phyloP scores from a whole-genome alignment of 148 eudicot genomes.

The Tetragonia tetragonoides region DNA sequence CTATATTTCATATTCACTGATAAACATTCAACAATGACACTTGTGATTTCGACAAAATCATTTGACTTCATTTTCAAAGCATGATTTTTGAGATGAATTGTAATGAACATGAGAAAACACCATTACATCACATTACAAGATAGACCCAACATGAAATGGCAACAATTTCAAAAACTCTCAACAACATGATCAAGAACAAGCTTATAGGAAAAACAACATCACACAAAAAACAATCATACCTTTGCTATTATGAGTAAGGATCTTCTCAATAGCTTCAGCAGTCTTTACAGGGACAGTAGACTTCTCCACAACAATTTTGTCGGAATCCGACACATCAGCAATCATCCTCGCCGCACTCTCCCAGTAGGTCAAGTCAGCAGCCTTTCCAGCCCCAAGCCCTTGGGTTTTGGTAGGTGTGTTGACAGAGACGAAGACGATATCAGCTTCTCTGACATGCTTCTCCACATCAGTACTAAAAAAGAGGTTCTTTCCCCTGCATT shows the following conservation, averaged over 20 bases:
- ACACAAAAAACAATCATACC: constrained; percentile 15
- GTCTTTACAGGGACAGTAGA: constrained; percentile 73
- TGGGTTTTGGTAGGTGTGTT: constrained; percentile 66
- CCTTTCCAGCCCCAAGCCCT: constrained; percentile 72
- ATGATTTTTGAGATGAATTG: neutral
- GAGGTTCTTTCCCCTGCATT: constrained; percentile 62
- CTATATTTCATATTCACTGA: too few relatives aligned
- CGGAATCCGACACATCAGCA: constrained; percentile 50
- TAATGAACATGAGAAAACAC: too few relatives aligned
- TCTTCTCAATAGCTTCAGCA: constrained; percentile 71
- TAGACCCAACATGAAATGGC: too few relatives aligned
- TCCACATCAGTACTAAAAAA: constrained; percentile 64
- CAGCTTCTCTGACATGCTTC: constrained; percentile 55
- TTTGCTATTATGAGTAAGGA: constrained; percentile 56
- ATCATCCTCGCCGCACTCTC: constrained; percentile 74
- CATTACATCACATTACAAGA: too few relatives aligned
- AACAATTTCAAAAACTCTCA: neutral
- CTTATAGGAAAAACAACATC: neutral
- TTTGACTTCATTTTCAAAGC: too few relatives aligned
- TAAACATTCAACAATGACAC: too few relatives aligned
- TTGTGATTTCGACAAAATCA: too few relatives aligned
- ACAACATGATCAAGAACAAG: neutral
- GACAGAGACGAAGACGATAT: constrained; percentile 60
- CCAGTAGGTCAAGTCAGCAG: constrained; percentile 67
- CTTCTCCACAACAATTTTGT: constrained; percentile 68